Conservation (phyloP, 441 rosid genomes). For the Kokia cookei region DNA sequence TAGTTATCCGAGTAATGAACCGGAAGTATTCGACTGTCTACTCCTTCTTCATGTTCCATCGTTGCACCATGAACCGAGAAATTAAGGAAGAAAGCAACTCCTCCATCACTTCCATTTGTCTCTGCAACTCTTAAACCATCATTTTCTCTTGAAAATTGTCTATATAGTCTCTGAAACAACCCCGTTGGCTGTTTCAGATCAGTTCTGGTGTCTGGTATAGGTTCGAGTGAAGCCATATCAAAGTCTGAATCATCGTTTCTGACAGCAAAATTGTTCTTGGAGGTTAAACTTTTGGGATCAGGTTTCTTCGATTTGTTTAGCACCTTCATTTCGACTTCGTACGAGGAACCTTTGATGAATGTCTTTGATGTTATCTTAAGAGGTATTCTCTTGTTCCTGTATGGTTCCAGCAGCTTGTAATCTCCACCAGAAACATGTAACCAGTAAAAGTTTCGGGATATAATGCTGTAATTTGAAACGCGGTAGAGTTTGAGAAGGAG, state of each 20-base stretch:
- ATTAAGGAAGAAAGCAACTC: constrained; percentile 92
- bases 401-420: constrained; percentile 74
- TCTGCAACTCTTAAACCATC: constrained; percentile 38
- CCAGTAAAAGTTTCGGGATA: constrained; percentile 97
- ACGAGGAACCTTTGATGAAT: constrained; percentile 53
- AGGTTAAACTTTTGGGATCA: constrained; percentile 20
- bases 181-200: constrained; percentile 25
- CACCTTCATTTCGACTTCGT: constrained; percentile 65
- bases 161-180: constrained; percentile 40
- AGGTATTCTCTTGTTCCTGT: constrained; percentile 67
- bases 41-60: constrained; percentile 41
- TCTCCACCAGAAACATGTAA: constrained; percentile 76
- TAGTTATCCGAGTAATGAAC: constrained; percentile 93
- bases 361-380: constrained; percentile 57
- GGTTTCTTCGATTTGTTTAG: constrained; percentile 56
- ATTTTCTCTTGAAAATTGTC: constrained; percentile 23
- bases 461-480: constrained; percentile 49
- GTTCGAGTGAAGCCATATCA: constrained; percentile 25
- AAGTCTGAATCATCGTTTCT: constrained; percentile 21
- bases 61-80: constrained; percentile 71
- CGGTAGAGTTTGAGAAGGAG: constrained; percentile 84
- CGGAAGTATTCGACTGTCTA: constrained; percentile 90
- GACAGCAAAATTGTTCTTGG: constrained; percentile 35
- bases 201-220: constrained; percentile 3
- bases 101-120: constrained; percentile 44